Conservation (phyloP, 208 protist genomes). For the Leishmania lainsoni region DNA sequence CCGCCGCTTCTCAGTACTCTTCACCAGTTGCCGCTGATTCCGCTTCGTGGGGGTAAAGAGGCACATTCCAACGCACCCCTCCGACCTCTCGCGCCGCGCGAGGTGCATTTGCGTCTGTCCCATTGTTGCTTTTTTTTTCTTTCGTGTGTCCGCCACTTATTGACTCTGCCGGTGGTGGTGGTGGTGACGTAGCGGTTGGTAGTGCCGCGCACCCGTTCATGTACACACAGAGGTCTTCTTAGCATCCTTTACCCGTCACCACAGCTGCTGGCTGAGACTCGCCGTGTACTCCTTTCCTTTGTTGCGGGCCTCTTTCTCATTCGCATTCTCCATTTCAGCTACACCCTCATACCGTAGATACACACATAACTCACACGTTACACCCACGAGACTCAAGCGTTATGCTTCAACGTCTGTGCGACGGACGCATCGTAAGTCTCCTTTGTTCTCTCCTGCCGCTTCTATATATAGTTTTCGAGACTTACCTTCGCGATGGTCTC, state of each 20-base stretch:
- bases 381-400: background rate
- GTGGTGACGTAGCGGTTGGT: background rate
- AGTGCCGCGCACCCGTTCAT: background rate
- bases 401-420: background rate
- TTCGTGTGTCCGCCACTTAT: background rate
- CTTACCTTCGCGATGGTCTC: conserved; percentile 10
- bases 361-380: background rate
- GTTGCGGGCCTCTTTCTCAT: background rate
- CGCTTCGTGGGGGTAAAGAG: background rate
- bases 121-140: background rate
- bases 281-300: background rate
- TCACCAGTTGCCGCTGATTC: background rate
- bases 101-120: background rate
- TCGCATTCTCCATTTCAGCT: background rate
- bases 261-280: background rate
- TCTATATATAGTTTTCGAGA: background rate
- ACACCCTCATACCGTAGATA: background rate
- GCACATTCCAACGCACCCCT: background rate
- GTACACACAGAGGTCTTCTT: background rate
- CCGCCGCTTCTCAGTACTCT: background rate
- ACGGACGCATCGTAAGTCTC: background rate
- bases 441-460: background rate
- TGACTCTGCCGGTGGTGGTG: background rate
- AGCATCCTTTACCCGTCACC: background rate
- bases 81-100: background rate